Evolutionary conservation across 768 basidiomycete genomes (phyloP).

Genomic region (Leccinellum albellum): DNA sequence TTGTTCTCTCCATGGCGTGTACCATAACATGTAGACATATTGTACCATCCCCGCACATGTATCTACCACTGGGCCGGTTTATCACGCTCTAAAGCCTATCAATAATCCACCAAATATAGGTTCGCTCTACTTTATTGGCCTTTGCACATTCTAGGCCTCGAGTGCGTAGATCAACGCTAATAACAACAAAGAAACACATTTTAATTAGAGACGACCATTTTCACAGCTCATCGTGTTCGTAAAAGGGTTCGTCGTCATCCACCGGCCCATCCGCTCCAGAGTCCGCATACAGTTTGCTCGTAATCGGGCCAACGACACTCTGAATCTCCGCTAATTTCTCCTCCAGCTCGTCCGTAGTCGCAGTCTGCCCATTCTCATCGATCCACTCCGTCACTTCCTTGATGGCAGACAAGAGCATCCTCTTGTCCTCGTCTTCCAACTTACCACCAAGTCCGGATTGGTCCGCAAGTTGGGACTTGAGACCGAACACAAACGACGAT

Average conservation of each 20-base stretch:
- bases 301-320: conserved; percentile 76
- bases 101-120: conserved; percentile 2
- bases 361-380: conserved; percentile 73
- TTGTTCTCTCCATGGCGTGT: background rate
- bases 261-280: conserved; percentile 33
- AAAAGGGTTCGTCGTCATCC: conserved; percentile 43
- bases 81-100: conserved; percentile 1
- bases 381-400: conserved; percentile 93
- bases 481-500: conserved; percentile 78
- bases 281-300: conserved; percentile 68
- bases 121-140: conserved; percentile 15
- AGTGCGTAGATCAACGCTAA: conserved; percentile 1
- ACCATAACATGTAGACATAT: conserved; percentile 7
- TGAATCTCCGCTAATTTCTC: conserved; percentile 84
- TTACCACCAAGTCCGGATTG: conserved; percentile 90
- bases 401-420: conserved; percentile 72
- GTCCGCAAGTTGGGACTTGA: conserved; percentile 85
- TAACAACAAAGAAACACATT: conserved; percentile 4
- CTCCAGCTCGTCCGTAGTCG: conserved; percentile 84
- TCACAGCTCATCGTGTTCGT: conserved; percentile 55
- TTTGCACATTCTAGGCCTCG: background rate
- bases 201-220: conserved; percentile 3
- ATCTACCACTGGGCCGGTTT: background rate
- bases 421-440: conserved; percentile 75
- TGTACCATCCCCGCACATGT: background rate